These are phyloP conservation scores for Astragalus glycyphyllos DNA, from an alignment of 306 rosid genomes.

Conservation along the genomic window DNA sequence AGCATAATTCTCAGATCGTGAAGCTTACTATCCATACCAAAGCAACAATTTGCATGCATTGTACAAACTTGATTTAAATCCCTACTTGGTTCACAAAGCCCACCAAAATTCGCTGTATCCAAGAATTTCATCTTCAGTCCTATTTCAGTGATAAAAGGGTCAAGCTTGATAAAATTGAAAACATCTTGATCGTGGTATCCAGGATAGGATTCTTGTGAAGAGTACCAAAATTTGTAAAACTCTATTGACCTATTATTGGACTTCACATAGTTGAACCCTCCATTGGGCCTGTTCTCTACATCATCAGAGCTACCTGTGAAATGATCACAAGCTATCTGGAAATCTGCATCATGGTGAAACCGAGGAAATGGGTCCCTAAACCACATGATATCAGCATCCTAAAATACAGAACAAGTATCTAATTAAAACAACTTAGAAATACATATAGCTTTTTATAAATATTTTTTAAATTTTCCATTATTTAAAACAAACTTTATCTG, in stretches of 20 bases:
- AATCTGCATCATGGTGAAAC: conserved; percentile 73
- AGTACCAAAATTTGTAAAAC: conserved; percentile 85
- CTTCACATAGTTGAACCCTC: conserved; percentile 87
- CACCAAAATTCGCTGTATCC: conserved; percentile 93
- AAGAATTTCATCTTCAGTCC: conserved; percentile 81
- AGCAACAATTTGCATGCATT: conserved; percentile 97
- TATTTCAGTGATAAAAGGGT: conserved; percentile 57
- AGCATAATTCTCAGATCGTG: conserved; percentile 84
- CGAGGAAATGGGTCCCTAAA: conserved; percentile 93
- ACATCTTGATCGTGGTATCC: conserved; percentile 98
- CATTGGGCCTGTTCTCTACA: conserved; percentile 79
- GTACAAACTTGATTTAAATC: conserved; percentile 90
- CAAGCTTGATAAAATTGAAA: conserved; percentile 78
- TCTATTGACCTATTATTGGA: conserved; percentile 82
- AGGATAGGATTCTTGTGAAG: conserved; percentile 69
- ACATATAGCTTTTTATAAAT: background rate
- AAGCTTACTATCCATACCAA: conserved; percentile 81
- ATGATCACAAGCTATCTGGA: conserved; percentile 94
- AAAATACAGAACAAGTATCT: conserved; percentile 32
- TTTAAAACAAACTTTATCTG: background rate
- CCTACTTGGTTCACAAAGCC: conserved; percentile 94
- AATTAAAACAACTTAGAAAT: conserved; percentile 33
- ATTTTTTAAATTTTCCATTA: background rate
- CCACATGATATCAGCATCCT: conserved; percentile 99
- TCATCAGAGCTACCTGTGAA: conserved; percentile 71